Conservation (phyloP, 1,284 basidiomycete species). For the Ustilago esculenta region DNA sequence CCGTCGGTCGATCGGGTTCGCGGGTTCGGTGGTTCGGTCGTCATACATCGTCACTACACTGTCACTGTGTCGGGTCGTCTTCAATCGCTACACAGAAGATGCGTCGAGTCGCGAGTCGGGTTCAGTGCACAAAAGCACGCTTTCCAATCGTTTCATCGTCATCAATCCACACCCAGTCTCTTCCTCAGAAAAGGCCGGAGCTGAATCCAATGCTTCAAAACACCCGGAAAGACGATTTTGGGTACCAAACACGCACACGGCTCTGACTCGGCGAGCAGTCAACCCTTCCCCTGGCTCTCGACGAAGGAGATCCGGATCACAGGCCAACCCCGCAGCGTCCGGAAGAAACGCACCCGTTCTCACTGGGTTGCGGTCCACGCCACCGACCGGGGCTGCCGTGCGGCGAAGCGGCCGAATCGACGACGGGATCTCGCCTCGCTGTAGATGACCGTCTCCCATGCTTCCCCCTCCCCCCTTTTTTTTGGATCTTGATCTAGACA, state of each 20-base stretch:
- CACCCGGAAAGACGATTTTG: conserved; percentile 32
- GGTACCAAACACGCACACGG: conserved; percentile 48
- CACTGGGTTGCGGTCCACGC: conserved; percentile 50
- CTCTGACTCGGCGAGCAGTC: conserved; percentile 52
- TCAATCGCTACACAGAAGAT: conserved; percentile 16
- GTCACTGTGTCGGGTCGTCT: conserved; percentile 3
- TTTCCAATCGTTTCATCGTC: conserved; percentile 35
- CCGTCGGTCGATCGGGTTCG: conserved; percentile 20
- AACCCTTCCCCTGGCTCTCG: conserved; percentile 48
- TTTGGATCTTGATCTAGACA: conserved; percentile 28
- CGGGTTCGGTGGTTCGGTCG: neutral
- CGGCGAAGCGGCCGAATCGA: conserved; percentile 38
- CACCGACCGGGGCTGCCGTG: conserved; percentile 30
- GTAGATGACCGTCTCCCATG: conserved; percentile 38
- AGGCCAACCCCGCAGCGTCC: conserved; percentile 43
- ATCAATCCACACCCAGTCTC: conserved; percentile 15
- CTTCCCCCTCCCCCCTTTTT: conserved; percentile 33
- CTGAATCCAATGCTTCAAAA: conserved; percentile 41
- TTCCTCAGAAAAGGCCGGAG: neutral
- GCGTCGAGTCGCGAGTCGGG: conserved; percentile 9
- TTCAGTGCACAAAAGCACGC: conserved; percentile 45
- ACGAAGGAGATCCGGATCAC: conserved; percentile 50
- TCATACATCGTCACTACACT: conserved; percentile 21
- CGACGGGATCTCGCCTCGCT: conserved; percentile 53
- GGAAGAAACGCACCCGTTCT: conserved; percentile 21